Conservation (phyloP, 441 rosid genomes). For the Mallotus japonicus region DNA sequence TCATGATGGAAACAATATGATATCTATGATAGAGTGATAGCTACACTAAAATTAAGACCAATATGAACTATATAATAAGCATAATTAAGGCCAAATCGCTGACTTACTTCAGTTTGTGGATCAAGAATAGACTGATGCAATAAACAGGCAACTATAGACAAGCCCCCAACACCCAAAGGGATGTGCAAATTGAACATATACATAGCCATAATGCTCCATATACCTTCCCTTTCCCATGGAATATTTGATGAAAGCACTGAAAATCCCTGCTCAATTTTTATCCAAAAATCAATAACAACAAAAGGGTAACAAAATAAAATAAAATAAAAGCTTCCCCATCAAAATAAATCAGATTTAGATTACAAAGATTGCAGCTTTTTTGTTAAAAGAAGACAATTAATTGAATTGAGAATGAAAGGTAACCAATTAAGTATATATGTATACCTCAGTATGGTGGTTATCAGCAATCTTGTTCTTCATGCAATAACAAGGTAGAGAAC, state of each 20-base stretch:
- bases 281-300: background rate
- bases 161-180: constrained; percentile 81
- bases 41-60: background rate
- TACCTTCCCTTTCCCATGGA: constrained; percentile 61
- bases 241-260: constrained; percentile 49
- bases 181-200: constrained; percentile 80
- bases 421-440: too few relatives aligned
- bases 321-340: background rate
- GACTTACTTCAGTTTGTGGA: constrained; percentile 63
- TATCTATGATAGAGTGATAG: too few relatives aligned
- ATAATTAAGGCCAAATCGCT: background rate
- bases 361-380: background rate
- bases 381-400: background rate
- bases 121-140: constrained; percentile 55
- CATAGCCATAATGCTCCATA: constrained; percentile 68
- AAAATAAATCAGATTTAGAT: background rate
- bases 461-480: constrained; percentile 28
- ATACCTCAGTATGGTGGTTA: constrained; percentile 32
- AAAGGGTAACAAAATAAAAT: background rate
- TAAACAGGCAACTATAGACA: constrained; percentile 56
- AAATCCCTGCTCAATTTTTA: constrained; percentile 37
- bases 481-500: constrained; percentile 36
- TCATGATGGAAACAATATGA: too few relatives aligned
- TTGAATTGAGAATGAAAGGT: background rate
- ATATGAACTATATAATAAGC: background rate